These are phyloP conservation scores for Hygrophoropsis aurantiaca DNA, from an alignment of 768 basidiomycete genomes.

Conservation along the genomic window DNA sequence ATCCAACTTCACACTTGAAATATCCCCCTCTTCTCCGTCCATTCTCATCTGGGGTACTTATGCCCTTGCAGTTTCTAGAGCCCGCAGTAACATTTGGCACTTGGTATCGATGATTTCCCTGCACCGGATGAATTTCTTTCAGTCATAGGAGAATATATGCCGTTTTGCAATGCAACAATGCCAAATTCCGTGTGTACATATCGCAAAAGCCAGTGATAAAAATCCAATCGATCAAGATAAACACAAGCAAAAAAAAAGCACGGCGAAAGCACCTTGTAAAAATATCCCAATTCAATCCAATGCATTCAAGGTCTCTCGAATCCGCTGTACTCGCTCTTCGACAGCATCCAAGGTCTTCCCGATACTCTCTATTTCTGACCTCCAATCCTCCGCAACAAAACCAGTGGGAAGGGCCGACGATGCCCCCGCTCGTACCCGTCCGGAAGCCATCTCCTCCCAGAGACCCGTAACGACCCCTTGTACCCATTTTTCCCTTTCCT, in stretches of 20 bases:
- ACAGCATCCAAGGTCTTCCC: slow-evolving; percentile 51
- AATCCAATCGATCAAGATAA: not conserved
- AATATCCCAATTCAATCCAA: slow-evolving; percentile 20
- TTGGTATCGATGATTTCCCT: too few relatives aligned
- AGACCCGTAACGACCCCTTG: slow-evolving; percentile 70
- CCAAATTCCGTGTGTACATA: too few relatives aligned
- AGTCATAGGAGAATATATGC: too few relatives aligned
- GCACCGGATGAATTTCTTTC: too few relatives aligned
- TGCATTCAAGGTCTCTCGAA: slow-evolving; percentile 43
- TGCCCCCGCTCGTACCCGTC: slow-evolving; percentile 31
- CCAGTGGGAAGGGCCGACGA: slow-evolving; percentile 16
- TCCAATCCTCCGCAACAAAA: slow-evolving; percentile 32
- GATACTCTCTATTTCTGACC: slow-evolving; percentile 49
- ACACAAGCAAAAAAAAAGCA: not conserved
- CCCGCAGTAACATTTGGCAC: too few relatives aligned
- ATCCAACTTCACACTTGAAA: too few relatives aligned
- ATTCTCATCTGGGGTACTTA: too few relatives aligned
- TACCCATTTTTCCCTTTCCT: slow-evolving; percentile 75
- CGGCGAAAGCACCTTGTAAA: not conserved
- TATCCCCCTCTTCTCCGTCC: too few relatives aligned
- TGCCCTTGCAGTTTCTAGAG: too few relatives aligned
- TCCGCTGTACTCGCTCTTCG: slow-evolving; percentile 53
- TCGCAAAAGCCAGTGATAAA: too few relatives aligned
- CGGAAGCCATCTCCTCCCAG: slow-evolving; percentile 65
- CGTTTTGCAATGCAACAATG: too few relatives aligned